These are phyloP conservation scores for Shiraia bambusicola DNA, from an alignment of 2,329 filamentous ascomycete species.

Conservation along the genomic window DNA sequence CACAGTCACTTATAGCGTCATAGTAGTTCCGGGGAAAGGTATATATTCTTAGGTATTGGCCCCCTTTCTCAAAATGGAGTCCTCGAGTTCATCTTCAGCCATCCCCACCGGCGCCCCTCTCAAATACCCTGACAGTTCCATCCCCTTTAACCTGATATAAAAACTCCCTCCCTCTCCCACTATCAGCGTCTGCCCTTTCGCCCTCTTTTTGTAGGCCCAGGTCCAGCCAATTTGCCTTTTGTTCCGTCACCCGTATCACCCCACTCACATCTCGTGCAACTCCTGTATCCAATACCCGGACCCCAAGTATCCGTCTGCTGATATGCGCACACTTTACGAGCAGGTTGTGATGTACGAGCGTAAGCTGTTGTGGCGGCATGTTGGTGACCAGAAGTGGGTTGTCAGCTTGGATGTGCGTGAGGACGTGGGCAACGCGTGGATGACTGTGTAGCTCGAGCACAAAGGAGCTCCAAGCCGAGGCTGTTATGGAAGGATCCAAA, in stretches of 20 bases:
- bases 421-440: conserved; percentile 65
- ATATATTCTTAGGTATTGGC: neutral
- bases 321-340: conserved; percentile 72
- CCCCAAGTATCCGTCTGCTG: conserved; percentile 68
- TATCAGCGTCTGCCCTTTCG: conserved; percentile 25
- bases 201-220: conserved; percentile 22
- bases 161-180: conserved; percentile 63
- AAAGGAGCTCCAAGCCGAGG: conserved; percentile 22
- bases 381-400: conserved; percentile 66
- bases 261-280: conserved; percentile 90
- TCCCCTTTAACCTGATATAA: conserved; percentile 80
- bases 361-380: conserved; percentile 46
- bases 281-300: conserved; percentile 80
- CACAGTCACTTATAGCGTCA: no score
- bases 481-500: conserved; percentile 24
- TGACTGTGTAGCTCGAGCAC: conserved; percentile 31
- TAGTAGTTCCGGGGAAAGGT: no score
- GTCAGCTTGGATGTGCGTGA: conserved; percentile 68
- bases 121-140: conserved; percentile 80
- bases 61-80: neutral
- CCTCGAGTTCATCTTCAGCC: conserved; percentile 3
- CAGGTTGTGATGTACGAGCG: conserved; percentile 51
- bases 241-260: conserved; percentile 71
- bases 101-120: conserved; percentile 61
- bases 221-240: conserved; percentile 33